phyloP scores from a whole-genome alignment of 345 rosid genomes.

The Arabidopsis arenosa region DNA sequence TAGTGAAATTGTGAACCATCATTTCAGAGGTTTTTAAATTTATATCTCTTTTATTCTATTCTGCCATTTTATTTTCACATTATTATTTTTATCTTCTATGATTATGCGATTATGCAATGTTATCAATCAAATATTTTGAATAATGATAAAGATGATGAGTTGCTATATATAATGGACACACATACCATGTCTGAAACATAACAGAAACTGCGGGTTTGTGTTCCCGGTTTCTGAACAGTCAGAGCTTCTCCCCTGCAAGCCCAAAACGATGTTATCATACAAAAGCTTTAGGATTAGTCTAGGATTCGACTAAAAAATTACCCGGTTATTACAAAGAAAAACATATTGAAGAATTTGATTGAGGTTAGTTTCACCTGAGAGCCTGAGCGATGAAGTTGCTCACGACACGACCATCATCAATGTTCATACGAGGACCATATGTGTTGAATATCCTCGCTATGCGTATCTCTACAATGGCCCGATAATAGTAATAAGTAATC shows the following conservation, averaged over 20 bases:
- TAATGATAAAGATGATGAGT: neutral
- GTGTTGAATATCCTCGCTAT: slow-evolving; percentile 96
- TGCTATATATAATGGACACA: neutral
- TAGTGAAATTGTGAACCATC: too few relatives aligned
- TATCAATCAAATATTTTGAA: neutral
- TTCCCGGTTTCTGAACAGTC: slow-evolving; percentile 95
- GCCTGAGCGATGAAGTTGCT: slow-evolving; percentile 99
- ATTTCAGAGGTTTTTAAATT: too few relatives aligned
- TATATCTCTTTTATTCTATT: too few relatives aligned
- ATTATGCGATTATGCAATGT: too few relatives aligned
- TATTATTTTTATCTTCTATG: too few relatives aligned
- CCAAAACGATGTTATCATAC: neutral
- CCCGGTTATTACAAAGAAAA: neutral
- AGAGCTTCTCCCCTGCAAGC: slow-evolving; percentile 75
- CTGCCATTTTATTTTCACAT: too few relatives aligned
- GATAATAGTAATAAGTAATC: neutral
- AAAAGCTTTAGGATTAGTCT: neutral
- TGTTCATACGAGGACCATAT: slow-evolving; percentile 97
- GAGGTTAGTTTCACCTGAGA: slow-evolving; percentile 57
- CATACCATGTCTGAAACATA: slow-evolving; percentile 95
- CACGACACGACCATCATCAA: slow-evolving; percentile 96
- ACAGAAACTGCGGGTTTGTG: slow-evolving; percentile 97
- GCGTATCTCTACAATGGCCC: slow-evolving; percentile 60
- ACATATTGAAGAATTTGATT: slow-evolving; percentile 16
- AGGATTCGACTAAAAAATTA: neutral